phyloP scores from a whole-genome alignment of 2,329 filamentous ascomycete genomes.

The Colletotrichum theobromicola region DNA sequence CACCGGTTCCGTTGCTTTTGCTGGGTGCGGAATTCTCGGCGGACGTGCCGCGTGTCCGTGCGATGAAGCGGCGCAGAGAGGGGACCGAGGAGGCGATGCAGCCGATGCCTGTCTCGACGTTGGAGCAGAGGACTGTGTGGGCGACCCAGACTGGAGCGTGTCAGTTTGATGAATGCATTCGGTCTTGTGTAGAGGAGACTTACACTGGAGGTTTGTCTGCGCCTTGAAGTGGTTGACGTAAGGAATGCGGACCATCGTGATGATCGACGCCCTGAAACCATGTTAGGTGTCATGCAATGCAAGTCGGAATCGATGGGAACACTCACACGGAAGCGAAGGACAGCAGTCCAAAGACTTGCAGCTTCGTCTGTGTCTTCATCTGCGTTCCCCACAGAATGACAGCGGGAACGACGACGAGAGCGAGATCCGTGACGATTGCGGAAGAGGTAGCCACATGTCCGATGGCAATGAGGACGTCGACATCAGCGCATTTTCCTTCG shows the following conservation, averaged over 20 bases:
- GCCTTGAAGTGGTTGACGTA: conserved; percentile 25
- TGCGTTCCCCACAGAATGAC: conserved; percentile 36
- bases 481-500: conserved; percentile 19
- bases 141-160: conserved; percentile 19
- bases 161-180: background rate
- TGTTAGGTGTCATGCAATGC: background rate
- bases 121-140: conserved; percentile 25
- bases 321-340: conserved; percentile 25
- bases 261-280: conserved; percentile 21
- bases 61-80: conserved; percentile 22
- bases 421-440: conserved; percentile 37
- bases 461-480: conserved; percentile 28
- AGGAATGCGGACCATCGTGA: conserved; percentile 27
- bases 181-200: background rate
- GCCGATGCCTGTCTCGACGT: conserved; percentile 27
- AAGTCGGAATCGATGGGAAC: fast-evolving
- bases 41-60: conserved; percentile 4
- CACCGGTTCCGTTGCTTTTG: background rate
- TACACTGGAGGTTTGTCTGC: conserved; percentile 18
- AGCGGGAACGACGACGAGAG: conserved; percentile 33
- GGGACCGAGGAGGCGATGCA: conserved; percentile 25
- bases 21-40: conserved; percentile 9
- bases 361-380: conserved; percentile 30
- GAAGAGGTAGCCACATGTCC: conserved; percentile 33
- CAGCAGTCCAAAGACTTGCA: conserved; percentile 25